phyloP scores from a whole-genome alignment of 441 rosid genomes.

The Adansonia rubrostipa region DNA sequence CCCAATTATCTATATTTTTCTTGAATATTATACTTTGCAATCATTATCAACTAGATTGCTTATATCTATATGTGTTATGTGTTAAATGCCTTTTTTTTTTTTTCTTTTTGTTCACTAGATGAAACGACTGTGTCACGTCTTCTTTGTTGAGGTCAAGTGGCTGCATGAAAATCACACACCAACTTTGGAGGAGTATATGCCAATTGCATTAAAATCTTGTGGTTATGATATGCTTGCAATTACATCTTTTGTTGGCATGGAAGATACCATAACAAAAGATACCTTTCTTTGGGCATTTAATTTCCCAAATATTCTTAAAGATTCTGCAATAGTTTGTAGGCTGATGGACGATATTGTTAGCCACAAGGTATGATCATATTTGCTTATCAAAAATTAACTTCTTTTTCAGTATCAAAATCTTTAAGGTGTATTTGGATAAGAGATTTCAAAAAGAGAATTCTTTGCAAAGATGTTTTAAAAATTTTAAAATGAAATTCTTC shows the following conservation, averaged over 20 bases:
- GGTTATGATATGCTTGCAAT: slow-evolving; percentile 20
- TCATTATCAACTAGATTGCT: background rate
- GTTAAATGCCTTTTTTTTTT: background rate
- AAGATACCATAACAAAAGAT: background rate
- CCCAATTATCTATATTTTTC: no score
- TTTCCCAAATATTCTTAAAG: background rate
- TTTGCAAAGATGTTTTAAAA: no score
- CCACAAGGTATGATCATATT: background rate
- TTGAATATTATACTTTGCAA: no score
- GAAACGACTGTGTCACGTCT: slow-evolving; percentile 22
- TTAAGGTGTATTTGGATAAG: no score
- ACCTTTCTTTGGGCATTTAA: background rate
- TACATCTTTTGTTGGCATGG: slow-evolving; percentile 21
- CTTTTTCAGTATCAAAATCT: no score
- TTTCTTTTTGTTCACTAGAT: background rate
- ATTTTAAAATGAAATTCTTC: no score
- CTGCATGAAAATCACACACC: slow-evolving; percentile 18
- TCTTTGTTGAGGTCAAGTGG: slow-evolving; percentile 33
- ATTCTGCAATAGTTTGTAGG: background rate
- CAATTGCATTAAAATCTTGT: background rate
- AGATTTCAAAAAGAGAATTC: no score
- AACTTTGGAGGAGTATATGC: slow-evolving; percentile 39
- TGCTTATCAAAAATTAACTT: no score
- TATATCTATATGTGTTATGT: background rate
- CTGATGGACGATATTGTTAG: background rate